Conservation (phyloP, 2,329 filamentous ascomycete species). For the Aspergillus pseudoterreus region DNA sequence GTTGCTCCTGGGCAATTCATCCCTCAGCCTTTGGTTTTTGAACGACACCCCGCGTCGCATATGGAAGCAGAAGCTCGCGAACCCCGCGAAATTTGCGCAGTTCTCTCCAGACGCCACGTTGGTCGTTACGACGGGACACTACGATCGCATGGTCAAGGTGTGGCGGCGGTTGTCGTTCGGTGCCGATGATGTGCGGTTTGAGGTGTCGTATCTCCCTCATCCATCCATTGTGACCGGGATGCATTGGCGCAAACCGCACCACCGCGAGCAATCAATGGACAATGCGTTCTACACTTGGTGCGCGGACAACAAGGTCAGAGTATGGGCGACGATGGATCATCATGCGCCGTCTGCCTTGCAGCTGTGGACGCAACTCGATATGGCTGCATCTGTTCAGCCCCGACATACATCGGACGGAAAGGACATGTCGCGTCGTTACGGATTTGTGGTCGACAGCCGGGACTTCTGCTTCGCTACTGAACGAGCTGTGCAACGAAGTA, state of each 20-base stretch:
- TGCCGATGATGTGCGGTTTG: conserved; percentile 77
- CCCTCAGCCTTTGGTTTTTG: conserved; percentile 66
- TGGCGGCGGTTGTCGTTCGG: conserved; percentile 88
- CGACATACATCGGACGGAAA: conserved; percentile 40
- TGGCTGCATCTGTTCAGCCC: conserved; percentile 66
- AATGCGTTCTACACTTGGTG: conserved; percentile 91
- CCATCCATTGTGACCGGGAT: conserved; percentile 74
- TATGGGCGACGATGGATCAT: conserved; percentile 77
- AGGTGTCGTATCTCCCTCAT: conserved; percentile 86
- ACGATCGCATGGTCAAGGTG: conserved; percentile 84
- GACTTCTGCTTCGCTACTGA: conserved; percentile 77
- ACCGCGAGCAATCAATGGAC: conserved; percentile 73
- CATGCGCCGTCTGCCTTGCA: conserved; percentile 69
- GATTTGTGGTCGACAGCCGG: conserved; percentile 77
- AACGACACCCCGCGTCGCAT: conserved; percentile 47
- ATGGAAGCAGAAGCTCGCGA: conserved; percentile 75
- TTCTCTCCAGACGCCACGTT: conserved; percentile 85
- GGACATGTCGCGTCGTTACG: conserved; percentile 55
- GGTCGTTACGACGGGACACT: conserved; percentile 73
- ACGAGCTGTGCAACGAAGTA: conserved; percentile 63
- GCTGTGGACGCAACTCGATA: conserved; percentile 76
- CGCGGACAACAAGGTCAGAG: conserved; percentile 71
- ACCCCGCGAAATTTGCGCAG: conserved; percentile 66
- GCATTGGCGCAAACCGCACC: conserved; percentile 78
- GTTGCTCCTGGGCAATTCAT: conserved; percentile 70